A percentile compares a stretch with the other conserved stretches of the same genome.
phyloP scores from a whole-genome alignment of 169 alveolate genomes.

The Amoebophrya sp. region DNA sequence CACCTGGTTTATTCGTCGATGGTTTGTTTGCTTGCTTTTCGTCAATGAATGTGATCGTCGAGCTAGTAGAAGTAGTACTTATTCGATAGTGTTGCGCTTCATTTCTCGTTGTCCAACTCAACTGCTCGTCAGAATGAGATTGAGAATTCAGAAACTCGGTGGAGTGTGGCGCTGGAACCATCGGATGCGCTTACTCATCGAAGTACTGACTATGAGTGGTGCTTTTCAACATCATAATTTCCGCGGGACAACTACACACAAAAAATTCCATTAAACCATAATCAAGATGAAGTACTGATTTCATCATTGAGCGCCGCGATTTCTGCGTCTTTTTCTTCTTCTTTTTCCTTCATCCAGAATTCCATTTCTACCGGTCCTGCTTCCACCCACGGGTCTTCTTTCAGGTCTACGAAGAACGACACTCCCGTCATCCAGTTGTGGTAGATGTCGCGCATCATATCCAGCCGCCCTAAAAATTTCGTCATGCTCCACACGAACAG shows the following conservation, averaged over 20 bases:
- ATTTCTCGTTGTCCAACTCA: neutral
- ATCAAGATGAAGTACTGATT: too few relatives aligned
- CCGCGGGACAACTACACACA: too few relatives aligned
- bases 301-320: neutral
- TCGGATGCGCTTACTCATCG: too few relatives aligned
- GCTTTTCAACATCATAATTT: too few relatives aligned
- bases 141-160: too few relatives aligned
- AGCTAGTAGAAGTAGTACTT: neutral
- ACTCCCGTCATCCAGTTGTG: neutral
- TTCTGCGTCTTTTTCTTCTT: neutral
- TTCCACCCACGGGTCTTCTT: neutral
- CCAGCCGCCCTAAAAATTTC: neutral
- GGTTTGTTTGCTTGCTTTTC: neutral
- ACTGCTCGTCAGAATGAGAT: too few relatives aligned
- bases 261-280: too few relatives aligned
- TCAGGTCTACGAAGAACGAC: neutral
- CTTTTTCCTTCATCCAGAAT: neutral
- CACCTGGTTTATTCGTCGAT: neutral
- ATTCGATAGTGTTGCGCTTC: neutral
- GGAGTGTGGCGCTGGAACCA: too few relatives aligned
- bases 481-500: neutral
- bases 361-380: neutral
- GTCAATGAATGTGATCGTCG: too few relatives aligned
- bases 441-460: neutral
- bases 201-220: too few relatives aligned